Conservation (phyloP, 2,329 filamentous ascomycete genomes). For the Beauveria medogensis region DNA sequence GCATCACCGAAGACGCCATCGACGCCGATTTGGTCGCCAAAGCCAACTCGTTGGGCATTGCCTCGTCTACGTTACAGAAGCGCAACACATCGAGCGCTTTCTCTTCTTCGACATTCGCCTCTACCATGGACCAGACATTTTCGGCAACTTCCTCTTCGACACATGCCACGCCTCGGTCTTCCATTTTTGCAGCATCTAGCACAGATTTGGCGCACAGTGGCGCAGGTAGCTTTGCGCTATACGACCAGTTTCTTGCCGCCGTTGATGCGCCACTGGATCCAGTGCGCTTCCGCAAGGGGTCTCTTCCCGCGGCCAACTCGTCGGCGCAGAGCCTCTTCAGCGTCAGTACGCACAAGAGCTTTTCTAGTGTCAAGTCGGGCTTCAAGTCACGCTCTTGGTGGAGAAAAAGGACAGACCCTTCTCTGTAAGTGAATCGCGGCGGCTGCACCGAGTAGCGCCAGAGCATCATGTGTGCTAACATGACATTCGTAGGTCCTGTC, state of each 20-base stretch:
- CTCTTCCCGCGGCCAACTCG: slow-evolving; percentile 21
- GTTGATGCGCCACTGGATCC: slow-evolving; percentile 35
- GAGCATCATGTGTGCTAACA: not conserved
- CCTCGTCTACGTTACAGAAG: slow-evolving; percentile 23
- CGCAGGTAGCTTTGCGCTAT: slow-evolving; percentile 33
- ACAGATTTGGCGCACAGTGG: slow-evolving; percentile 10
- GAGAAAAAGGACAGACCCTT: slow-evolving; percentile 29
- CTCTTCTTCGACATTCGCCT: slow-evolving; percentile 33
- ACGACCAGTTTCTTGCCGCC: slow-evolving; percentile 43
- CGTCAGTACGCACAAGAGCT: slow-evolving; percentile 35
- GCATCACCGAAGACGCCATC: slow-evolving; percentile 30
- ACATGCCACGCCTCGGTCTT: slow-evolving; percentile 35
- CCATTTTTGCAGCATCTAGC: slow-evolving; percentile 24
- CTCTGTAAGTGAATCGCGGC: slow-evolving; percentile 21
- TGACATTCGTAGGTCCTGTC: slow-evolving; percentile 38
- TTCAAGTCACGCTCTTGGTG: slow-evolving; percentile 35
- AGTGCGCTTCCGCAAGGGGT: slow-evolving; percentile 30
- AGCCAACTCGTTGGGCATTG: slow-evolving; percentile 29
- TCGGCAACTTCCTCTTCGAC: slow-evolving; percentile 37
- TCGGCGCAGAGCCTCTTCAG: slow-evolving; percentile 35
- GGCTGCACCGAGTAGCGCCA: not conserved
- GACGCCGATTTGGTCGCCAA: slow-evolving; percentile 29
- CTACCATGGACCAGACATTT: slow-evolving; percentile 34
- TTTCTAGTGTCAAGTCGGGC: slow-evolving; percentile 37
- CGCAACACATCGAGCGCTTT: slow-evolving; percentile 32